Base-by-base conservation (phyloP, 352 stramenopile species). In the Phytophthora pinifolia region DNA sequence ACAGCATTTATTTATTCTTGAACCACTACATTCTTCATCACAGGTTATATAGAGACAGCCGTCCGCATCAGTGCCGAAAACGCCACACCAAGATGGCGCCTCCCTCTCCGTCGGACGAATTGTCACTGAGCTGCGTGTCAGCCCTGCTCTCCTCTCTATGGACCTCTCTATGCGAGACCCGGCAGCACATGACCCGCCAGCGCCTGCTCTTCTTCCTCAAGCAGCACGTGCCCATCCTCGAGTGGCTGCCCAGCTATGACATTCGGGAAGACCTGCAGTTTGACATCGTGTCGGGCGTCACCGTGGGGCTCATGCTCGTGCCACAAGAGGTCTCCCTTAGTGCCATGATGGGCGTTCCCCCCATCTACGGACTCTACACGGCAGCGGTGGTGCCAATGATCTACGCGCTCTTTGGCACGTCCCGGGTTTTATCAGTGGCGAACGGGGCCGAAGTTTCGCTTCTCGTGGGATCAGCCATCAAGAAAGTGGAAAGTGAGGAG, bases 241-340 rank as follows among this genome's bases (percentile, higher is more conserved):
- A 81, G 14, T 94, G 84, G 84, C 32, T 94, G 54, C 82, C 79
- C 20, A 47, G 51, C 12, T 94, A 94, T 62, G 56, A 86, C 39
- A 8, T 88, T 3, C 55, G 54, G 0, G 73, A 74, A 27, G 78
- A 90, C 42, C 59, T 92, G 33, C 86, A 88, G 60, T 81, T 72
- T 41, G 82, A 89, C 54, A 1, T 88, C 17, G 77, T 89, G 15
- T 72, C 82, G 0, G 82, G 76, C 25, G 67, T 89, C 60, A 89
- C 82, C 2, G 82, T 92, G 30, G 86, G 85, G 13, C 76, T 98
- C 20, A 97, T 98, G 88, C 69, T 96, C 27, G 80, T 98, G 49
- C 93, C 91, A 15, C 89, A 97, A 52, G 84, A 90, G 20, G 96
- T 98, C 74, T 89, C 75, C 32, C 92, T 98, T 45, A 89, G 87